Base-by-base conservation (phyloP, 1,139 yeast species). In the Saccharomyces hybrid region DNA sequence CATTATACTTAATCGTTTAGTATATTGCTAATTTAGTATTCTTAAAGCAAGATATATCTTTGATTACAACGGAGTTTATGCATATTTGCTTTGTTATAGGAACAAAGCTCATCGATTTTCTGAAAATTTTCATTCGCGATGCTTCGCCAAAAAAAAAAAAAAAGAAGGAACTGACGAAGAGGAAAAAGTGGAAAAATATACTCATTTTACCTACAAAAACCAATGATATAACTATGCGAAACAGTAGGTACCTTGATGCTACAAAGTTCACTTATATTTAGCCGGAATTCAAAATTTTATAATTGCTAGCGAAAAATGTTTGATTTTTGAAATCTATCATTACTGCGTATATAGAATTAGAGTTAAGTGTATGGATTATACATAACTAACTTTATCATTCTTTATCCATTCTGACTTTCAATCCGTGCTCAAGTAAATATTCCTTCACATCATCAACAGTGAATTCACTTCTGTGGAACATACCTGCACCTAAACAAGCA, bases 401-500 rank as follows among this genome's bases (percentile, higher is more conserved):
- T n/a, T 51, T 50, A 49, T 76, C 80, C 54, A 77, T 65, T 69
- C 83, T 76, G 13, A 82, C 86, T 50, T 75, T 74, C 49, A 82
- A 70, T 0, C 83, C 84, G 7, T 75, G 66, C 1, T 74, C 71
- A 51, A 75, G 73, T 66, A 91, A 77, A 61, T 78, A 82, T 41
- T 78, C 71, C 72, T 93, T 93, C 47, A 93, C 97, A 53, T 90
- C 85, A 54, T 80, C 78, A 13, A 93, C 98, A 14, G 88, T 84
- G 70, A 85, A 93, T 65, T 91, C 98, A 28, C 87, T 93, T 67
- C 98, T 79, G 75, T 93, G 99, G 76, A 93, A 93, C 83, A 93
- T 85, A 49, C 99, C 99, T 3, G 99, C 99, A 31, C 99, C 99
- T 53, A 93, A 77, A 9, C 99, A 98, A 50, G 99, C 99, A 73